Percentiles rank a stretch among this genome's conserved stretches.
Conservation (phyloP, 2,329 filamentous ascomycete genomes). For the Aureobasidium sp. region DNA sequence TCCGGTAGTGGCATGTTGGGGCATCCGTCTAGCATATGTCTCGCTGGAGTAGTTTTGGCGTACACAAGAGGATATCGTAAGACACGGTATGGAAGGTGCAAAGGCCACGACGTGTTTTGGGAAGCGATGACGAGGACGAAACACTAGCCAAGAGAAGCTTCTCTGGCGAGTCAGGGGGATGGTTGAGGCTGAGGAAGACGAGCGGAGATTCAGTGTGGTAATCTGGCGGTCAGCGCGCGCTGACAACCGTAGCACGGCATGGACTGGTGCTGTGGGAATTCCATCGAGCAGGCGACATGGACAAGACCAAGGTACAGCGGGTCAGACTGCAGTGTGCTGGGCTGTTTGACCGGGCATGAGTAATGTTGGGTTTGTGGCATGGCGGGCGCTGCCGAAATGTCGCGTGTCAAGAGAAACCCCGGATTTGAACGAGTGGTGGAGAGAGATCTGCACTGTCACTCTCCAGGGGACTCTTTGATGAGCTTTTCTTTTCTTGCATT, state of each 20-base stretch:
- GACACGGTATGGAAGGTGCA: neutral
- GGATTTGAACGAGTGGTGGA: neutral
- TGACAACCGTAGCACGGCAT: neutral
- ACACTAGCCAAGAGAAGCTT: neutral
- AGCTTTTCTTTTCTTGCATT: slow-evolving; percentile 9
- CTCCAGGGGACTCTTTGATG: neutral
- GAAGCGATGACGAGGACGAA: neutral
- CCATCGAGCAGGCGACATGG: neutral
- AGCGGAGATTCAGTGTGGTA: neutral
- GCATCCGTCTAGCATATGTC: neutral
- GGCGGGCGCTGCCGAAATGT: neutral
- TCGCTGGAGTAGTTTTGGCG: neutral
- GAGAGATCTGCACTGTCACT: slow-evolving; percentile 1
- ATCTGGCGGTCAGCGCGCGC: neutral
- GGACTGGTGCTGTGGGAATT: neutral
- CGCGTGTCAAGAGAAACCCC: neutral
- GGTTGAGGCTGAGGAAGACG: neutral
- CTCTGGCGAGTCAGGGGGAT: neutral
- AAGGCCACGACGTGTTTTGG: neutral
- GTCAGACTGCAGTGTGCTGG: neutral
- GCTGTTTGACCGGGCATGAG: neutral
- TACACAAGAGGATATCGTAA: neutral
- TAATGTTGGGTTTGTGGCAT: neutral
- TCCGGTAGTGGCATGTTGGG: neutral
- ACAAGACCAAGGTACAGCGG: neutral